A percentile compares a stretch with the other conserved stretches of the same genome.
These are phyloP conservation scores for Mycena kentingensis DNA, from an alignment of 768 basidiomycete species.

Conservation along the genomic window DNA sequence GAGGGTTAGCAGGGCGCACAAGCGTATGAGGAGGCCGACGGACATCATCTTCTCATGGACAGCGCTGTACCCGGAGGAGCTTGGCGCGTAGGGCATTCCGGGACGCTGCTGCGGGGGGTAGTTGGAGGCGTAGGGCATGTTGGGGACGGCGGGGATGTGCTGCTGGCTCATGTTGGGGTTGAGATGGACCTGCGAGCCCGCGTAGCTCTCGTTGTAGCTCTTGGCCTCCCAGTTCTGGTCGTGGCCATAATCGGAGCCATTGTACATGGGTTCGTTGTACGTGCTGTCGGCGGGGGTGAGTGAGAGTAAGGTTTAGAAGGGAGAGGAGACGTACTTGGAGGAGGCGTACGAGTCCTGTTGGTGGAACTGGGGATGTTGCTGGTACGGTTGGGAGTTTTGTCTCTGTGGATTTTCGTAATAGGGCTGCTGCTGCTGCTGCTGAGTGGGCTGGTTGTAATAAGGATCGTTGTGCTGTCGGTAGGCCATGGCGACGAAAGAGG, in stretches of 20 bases:
- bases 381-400: constrained; percentile 17
- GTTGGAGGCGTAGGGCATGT: constrained; percentile 53
- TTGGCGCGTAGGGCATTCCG: constrained; percentile 47
- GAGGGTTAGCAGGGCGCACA: background rate
- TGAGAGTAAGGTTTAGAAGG: constrained; percentile 10
- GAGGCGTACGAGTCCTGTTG: constrained; percentile 8
- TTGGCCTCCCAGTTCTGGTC: constrained; percentile 50
- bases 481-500: constrained; percentile 45
- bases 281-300: constrained; percentile 6
- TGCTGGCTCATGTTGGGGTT: constrained; percentile 64
- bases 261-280: constrained; percentile 27
- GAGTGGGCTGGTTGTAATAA: constrained; percentile 41
- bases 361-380: constrained; percentile 7
- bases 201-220: constrained; percentile 63
- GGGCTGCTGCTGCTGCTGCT: constrained; percentile 16
- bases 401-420: background rate
- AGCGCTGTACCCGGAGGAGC: constrained; percentile 60
- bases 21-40: background rate
- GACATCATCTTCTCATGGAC: constrained; percentile 74
- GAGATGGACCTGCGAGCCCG: constrained; percentile 74
- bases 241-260: constrained; percentile 41
- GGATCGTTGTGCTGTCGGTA: constrained; percentile 57
- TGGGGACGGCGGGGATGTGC: constrained; percentile 54
- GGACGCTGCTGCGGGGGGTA: constrained; percentile 65
- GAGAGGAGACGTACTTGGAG: constrained; percentile 26